Evolutionary conservation across 2,329 filamentous ascomycete species (phyloP), one percentile per base, ranked within the genome.

Genomic region (Aspergillus pseudonomiae): DNA sequence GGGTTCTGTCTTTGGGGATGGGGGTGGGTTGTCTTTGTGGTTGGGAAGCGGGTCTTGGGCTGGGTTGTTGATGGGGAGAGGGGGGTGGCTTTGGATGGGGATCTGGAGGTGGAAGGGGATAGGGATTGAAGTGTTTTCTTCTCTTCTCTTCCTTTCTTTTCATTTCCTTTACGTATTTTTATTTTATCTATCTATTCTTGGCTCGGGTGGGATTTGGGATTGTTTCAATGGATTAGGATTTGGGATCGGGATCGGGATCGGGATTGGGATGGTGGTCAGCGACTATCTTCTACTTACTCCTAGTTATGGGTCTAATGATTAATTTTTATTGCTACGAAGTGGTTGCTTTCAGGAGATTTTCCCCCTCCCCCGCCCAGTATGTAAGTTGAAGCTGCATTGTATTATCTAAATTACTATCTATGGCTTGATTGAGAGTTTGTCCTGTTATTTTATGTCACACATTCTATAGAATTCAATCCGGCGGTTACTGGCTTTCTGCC

Each of bases 1-100:
- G 90, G 87, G 6, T 78, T 88, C 1, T 83, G 89, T 64, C 77
- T 90, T 65, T 94, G 91, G 86, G 77, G 86, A 21, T 91, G 89
- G 87, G 88, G 84, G 9, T 79, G 90, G 10, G 85, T 83, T 16
- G 85, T 83, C 55, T 93, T 74, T 65, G 73, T 73, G 57, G 68
- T 74, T 43, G 59, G 75, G 52, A 65, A 50, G 43, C 63, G 64
- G 67, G 59, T 46, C 28, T 57, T 60, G 61, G 63, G 59, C 55
- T 63, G 52, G 39, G 55, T 53, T 63, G 32, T 56, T 21, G 45
- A 48, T 48, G 45, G 21, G n/a, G 45, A 28, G 21, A 26, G 24
- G 10, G 21, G 5, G 21, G 28, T 10, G 1, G 19, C 16, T 26
- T 10, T 28, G 46, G 24, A 50, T 19, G 24, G 16, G 46, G 16